Evolutionary conservation across 148 eudicot genomes (phyloP).

Genomic region (Silene uniflora): DNA sequence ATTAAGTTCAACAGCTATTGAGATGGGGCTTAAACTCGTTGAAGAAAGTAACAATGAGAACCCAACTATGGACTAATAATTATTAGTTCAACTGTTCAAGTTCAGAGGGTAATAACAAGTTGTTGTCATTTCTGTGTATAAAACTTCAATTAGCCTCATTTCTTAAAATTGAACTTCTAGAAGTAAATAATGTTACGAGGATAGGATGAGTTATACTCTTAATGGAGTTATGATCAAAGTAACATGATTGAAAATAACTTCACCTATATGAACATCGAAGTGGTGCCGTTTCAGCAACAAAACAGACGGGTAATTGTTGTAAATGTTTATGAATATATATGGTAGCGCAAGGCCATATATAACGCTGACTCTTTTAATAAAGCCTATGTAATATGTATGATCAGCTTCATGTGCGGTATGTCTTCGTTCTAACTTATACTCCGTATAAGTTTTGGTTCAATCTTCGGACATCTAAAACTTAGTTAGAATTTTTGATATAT

Average conservation of each 20-base stretch:
- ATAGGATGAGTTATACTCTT: neutral
- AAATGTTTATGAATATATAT: neutral
- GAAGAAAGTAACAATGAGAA: no score
- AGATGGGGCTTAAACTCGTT: no score
- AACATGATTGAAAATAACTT: no score
- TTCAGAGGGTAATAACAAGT: conserved; percentile 1
- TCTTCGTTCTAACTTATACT: neutral
- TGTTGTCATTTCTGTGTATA: neutral
- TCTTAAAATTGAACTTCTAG: neutral
- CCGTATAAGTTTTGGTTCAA: neutral
- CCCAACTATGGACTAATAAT: no score
- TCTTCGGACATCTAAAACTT: conserved; percentile 5
- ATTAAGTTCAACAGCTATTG: no score
- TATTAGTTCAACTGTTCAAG: neutral
- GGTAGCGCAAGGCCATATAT: neutral
- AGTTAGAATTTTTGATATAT: neutral
- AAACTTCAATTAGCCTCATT: neutral
- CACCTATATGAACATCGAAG: no score
- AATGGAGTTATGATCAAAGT: neutral
- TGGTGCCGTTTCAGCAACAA: neutral
- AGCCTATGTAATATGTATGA: neutral
- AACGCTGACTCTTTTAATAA: neutral
- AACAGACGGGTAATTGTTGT: neutral
- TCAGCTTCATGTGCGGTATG: neutral
- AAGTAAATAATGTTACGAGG: neutral